A percentile compares a stretch with the other conserved stretches of the same genome.
Evolutionary conservation across 2,329 filamentous ascomycete genomes (phyloP).

Genomic region (Parafenestella ontariensis): DNA sequence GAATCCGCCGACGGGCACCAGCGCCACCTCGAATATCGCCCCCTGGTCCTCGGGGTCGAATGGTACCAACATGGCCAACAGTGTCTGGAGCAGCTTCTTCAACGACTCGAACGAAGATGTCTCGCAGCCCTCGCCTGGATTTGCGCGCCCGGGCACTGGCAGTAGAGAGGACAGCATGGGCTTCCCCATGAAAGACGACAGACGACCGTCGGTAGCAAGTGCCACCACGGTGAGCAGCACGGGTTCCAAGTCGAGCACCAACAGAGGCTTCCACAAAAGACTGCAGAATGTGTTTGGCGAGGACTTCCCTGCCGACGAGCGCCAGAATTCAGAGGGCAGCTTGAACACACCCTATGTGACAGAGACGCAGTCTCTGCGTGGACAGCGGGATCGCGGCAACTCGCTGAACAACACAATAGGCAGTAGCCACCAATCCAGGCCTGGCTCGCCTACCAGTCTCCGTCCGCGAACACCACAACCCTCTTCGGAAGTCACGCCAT

Average conservation of each 20-base stretch:
- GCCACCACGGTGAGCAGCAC: slow-evolving; percentile 86
- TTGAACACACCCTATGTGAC: slow-evolving; percentile 59
- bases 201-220: slow-evolving; percentile 87
- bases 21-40: slow-evolving; percentile 59
- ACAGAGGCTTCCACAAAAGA: slow-evolving; percentile 73
- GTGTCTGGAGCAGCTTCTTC: slow-evolving; percentile 67
- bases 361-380: slow-evolving; percentile 67
- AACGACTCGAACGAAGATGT: slow-evolving; percentile 78
- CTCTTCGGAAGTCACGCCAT: slow-evolving; percentile 95
- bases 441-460: slow-evolving; percentile 77
- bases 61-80: slow-evolving; percentile 52
- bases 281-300: slow-evolving; percentile 93
- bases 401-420: slow-evolving; percentile 72
- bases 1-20: slow-evolving; percentile 62
- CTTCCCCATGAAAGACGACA: slow-evolving; percentile 65
- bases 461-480: slow-evolving; percentile 85
- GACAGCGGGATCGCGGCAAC: slow-evolving; percentile 77
- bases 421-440: slow-evolving; percentile 57
- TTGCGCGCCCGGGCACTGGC: slow-evolving; percentile 63
- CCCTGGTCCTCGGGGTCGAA: slow-evolving; percentile 57
- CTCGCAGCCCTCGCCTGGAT: slow-evolving; percentile 72
- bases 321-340: slow-evolving; percentile 75
- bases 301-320: slow-evolving; percentile 72
- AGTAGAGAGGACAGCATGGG: slow-evolving; percentile 57
- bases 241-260: slow-evolving; percentile 76